Conservation (phyloP, 495 filamentous ascomycete genomes). For the Copromyces sp. region DNA sequence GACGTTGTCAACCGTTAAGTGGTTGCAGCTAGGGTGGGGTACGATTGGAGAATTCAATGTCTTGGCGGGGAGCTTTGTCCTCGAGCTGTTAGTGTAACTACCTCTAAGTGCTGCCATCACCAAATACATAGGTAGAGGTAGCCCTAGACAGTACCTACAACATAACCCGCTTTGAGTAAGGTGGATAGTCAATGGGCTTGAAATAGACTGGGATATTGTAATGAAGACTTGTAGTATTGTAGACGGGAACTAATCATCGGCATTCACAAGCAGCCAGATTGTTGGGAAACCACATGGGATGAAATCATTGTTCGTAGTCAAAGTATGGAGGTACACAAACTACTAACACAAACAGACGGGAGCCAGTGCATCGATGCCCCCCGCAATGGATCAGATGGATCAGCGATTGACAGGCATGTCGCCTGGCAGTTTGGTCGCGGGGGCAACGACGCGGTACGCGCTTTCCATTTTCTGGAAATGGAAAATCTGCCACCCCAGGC, state of each 20-base stretch:
- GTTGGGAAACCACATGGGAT: no score
- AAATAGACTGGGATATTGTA: no score
- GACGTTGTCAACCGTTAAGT: slow-evolving; percentile 6
- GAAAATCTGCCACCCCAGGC: background rate
- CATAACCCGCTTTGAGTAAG: background rate
- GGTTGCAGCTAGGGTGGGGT: slow-evolving; percentile 6
- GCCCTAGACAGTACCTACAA: background rate
- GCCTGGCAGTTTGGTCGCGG: slow-evolving; percentile 17
- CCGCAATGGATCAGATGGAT: background rate
- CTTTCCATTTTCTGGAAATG: slow-evolving; percentile 6
- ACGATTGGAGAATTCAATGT: background rate
- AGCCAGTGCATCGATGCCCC: no score
- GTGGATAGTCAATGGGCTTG: no score
- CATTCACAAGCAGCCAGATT: no score
- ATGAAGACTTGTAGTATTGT: no score
- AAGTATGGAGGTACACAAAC: background rate
- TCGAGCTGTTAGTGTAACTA: background rate
- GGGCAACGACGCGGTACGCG: slow-evolving; percentile 27
- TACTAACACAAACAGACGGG: no score
- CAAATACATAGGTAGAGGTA: background rate
- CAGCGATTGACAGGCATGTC: background rate
- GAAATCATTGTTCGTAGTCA: background rate
- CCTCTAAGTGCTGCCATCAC: background rate
- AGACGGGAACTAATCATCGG: no score
- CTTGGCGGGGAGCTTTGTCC: background rate